These are phyloP conservation scores for Neophaeococcomyces aloes DNA, from an alignment of 2,329 filamentous ascomycete genomes.

Conservation along the genomic window DNA sequence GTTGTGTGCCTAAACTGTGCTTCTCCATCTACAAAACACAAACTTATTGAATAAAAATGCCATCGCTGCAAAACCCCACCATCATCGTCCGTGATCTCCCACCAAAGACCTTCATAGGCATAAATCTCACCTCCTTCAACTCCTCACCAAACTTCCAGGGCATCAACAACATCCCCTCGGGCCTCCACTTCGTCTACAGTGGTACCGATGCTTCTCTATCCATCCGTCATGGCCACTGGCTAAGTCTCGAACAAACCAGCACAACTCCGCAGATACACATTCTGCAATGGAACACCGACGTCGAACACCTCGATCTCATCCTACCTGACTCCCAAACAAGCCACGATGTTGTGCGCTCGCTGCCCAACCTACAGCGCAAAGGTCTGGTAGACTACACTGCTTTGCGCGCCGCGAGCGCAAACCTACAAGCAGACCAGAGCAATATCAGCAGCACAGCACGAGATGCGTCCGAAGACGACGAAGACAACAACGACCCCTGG, in stretches of 20 bases:
- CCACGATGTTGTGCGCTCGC: conserved; percentile 42
- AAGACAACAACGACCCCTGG: conserved; percentile 34
- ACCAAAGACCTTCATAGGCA: conserved; percentile 40
- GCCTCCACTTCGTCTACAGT: conserved; percentile 53
- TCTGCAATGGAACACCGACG: conserved; percentile 43
- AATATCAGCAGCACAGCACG: neutral
- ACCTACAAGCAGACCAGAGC: conserved; percentile 10
- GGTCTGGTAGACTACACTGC: conserved; percentile 18
- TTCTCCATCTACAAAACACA: neutral
- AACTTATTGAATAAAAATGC: neutral
- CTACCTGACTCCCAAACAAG: conserved; percentile 25
- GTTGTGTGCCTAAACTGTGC: neutral
- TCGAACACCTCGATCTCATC: conserved; percentile 29
- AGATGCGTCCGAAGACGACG: conserved; percentile 7
- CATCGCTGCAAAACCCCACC: conserved; percentile 18
- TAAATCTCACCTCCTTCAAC: conserved; percentile 50
- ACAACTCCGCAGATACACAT: conserved; percentile 38
- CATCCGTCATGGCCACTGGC: conserved; percentile 51
- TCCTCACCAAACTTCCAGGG: conserved; percentile 52
- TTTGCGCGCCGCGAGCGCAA: conserved; percentile 16
- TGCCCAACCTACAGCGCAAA: conserved; percentile 38
- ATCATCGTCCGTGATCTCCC: conserved; percentile 37
- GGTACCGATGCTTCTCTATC: conserved; percentile 49
- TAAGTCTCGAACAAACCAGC: conserved; percentile 14
- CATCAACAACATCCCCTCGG: conserved; percentile 47